A percentile compares a stretch with the other conserved stretches of the same genome.
phyloP scores from a whole-genome alignment of 140 eudicot genomes.

The Bidens hawaiensis region DNA sequence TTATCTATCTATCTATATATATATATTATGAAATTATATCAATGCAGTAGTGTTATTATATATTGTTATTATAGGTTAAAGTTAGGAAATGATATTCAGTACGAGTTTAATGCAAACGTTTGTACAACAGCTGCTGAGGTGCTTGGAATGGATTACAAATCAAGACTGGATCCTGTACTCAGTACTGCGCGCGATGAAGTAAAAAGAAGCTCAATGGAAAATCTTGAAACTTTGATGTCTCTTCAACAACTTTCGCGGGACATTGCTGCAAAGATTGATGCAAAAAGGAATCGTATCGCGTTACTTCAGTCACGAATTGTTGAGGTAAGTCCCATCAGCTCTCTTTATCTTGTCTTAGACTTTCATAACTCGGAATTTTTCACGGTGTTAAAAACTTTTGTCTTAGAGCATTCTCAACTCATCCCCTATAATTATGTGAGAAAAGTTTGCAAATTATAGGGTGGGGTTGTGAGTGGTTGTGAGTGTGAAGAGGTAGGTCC shows the following conservation, averaged over 20 bases:
- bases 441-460: too few relatives aligned
- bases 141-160: slow-evolving; percentile 69
- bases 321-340: slow-evolving; percentile 42
- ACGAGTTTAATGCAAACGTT: slow-evolving; percentile 64
- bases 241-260: slow-evolving; percentile 65
- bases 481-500: too few relatives aligned
- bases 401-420: too few relatives aligned
- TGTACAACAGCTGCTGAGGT: slow-evolving; percentile 69
- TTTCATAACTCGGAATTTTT: too few relatives aligned
- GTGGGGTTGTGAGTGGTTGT: too few relatives aligned
- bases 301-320: slow-evolving; percentile 56
- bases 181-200: too few relatives aligned
- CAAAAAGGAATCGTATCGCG: slow-evolving; percentile 35
- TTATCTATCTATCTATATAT: too few relatives aligned
- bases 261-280: slow-evolving; percentile 45
- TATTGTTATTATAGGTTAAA: slow-evolving; percentile 74
- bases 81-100: slow-evolving; percentile 67
- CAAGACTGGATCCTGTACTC: too few relatives aligned
- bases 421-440: too few relatives aligned
- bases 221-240: slow-evolving; percentile 59
- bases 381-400: too few relatives aligned
- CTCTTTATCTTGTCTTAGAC: background rate
- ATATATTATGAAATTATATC: too few relatives aligned
- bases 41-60: background rate
- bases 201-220: slow-evolving; percentile 63